Evolutionary conservation across 2,329 filamentous ascomycete genomes (phyloP).

Genomic region (Ophiostoma pallidulum): DNA sequence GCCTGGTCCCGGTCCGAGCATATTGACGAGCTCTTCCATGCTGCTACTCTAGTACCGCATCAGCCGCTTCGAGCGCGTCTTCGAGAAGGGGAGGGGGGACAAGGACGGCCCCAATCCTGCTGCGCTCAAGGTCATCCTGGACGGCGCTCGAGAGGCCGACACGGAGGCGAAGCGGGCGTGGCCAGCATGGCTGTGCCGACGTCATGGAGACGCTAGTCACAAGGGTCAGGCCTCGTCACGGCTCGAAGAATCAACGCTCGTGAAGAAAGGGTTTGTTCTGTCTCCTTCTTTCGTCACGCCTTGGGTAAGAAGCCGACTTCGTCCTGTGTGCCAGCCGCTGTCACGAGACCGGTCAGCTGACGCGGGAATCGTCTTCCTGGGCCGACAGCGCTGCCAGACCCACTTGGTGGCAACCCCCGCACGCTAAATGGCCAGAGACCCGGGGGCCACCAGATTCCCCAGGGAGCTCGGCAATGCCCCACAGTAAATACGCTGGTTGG

Average conservation of each 20-base stretch:
- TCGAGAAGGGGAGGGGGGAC: conserved; percentile 7
- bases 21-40: background rate
- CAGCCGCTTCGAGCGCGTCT: conserved; percentile 8
- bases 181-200: background rate
- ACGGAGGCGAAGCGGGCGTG: conserved; percentile 5
- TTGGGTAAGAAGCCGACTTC: no score
- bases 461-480: background rate
- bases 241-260: no score
- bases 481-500: background rate
- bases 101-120: background rate
- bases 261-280: no score
- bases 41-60: conserved; percentile 8
- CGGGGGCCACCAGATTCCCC: conserved; percentile 1
- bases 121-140: background rate
- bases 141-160: conserved; percentile 3
- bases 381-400: background rate
- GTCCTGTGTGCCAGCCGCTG: no score
- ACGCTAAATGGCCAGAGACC: conserved; percentile 4
- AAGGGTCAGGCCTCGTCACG: no score
- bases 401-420: background rate
- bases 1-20: conserved; percentile 5
- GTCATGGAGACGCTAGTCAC: background rate
- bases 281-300: background rate
- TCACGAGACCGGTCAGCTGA: no score
- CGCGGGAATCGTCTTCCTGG: conserved; percentile 7